These are phyloP conservation scores for Russula earlei DNA, from an alignment of 768 basidiomycete genomes.

Conservation along the genomic window DNA sequence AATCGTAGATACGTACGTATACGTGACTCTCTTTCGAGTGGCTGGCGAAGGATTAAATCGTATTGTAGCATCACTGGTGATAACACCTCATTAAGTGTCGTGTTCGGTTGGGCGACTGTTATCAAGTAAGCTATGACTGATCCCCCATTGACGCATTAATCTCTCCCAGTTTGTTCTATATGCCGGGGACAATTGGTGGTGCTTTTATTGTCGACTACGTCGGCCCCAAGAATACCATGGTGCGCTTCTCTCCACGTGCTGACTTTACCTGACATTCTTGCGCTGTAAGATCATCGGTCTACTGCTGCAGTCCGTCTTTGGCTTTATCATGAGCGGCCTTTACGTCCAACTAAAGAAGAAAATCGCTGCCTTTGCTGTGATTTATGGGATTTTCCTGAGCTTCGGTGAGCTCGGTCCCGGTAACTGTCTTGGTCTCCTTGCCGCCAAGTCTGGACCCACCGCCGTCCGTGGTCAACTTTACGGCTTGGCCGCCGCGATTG, in stretches of 20 bases:
- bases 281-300: slow-evolving; percentile 65
- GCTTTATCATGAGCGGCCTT: slow-evolving; percentile 85
- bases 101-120: slow-evolving; percentile 80
- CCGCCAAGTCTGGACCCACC: slow-evolving; percentile 78
- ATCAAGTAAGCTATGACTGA: slow-evolving; percentile 49
- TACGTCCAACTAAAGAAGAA: slow-evolving; percentile 54
- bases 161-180: slow-evolving; percentile 44
- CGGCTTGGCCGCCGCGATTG: slow-evolving; percentile 76
- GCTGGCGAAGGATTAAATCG: neutral
- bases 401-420: slow-evolving; percentile 89
- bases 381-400: slow-evolving; percentile 87
- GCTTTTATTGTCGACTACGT: slow-evolving; percentile 69
- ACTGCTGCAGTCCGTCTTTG: slow-evolving; percentile 56
- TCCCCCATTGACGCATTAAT: slow-evolving; percentile 27
- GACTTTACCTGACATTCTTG: neutral
- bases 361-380: slow-evolving; percentile 70
- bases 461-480: slow-evolving; percentile 82
- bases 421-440: slow-evolving; percentile 78
- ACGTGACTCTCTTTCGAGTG: neutral
- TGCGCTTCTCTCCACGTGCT: slow-evolving; percentile 22
- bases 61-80: slow-evolving; percentile 47
- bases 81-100: slow-evolving; percentile 40
- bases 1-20: slow-evolving; percentile 51
- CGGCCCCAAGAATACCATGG: slow-evolving; percentile 72
- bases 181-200: slow-evolving; percentile 64